Evolutionary conservation across 2,329 filamentous ascomycete genomes (phyloP).

Genomic region (Pseudogymnoascus pannorum): DNA sequence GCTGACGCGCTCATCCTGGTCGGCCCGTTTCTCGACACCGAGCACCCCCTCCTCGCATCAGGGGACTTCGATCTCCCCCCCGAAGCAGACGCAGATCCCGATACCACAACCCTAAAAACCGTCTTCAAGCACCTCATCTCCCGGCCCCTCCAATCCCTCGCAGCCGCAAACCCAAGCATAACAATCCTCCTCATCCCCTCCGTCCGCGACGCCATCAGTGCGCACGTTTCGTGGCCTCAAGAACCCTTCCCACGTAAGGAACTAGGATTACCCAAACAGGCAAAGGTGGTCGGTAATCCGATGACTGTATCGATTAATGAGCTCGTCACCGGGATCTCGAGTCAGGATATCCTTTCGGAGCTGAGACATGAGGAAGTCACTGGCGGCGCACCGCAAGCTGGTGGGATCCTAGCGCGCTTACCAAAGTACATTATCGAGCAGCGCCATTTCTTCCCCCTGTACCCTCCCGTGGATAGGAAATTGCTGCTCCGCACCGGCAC

Average conservation of each 20-base stretch:
- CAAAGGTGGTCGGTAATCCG: slow-evolving; percentile 77
- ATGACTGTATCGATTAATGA: slow-evolving; percentile 88
- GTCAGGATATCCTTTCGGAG: slow-evolving; percentile 78
- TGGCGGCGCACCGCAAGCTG: slow-evolving; percentile 45
- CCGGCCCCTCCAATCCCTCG: slow-evolving; percentile 63
- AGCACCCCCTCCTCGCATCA: slow-evolving; percentile 78
- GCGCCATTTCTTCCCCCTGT: slow-evolving; percentile 83
- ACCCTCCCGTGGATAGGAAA: slow-evolving; percentile 67
- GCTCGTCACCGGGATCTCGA: slow-evolving; percentile 70
- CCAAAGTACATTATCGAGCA: slow-evolving; percentile 79
- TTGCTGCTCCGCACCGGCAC: slow-evolving; percentile 59
- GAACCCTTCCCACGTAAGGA: slow-evolving; percentile 64
- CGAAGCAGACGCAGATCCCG: slow-evolving; percentile 59
- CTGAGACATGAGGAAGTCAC: slow-evolving; percentile 66
- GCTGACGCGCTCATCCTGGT: slow-evolving; percentile 73
- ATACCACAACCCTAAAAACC: slow-evolving; percentile 71
- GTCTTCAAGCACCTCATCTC: slow-evolving; percentile 79
- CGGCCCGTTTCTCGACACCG: slow-evolving; percentile 85
- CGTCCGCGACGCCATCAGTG: slow-evolving; percentile 71
- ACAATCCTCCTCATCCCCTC: slow-evolving; percentile 80
- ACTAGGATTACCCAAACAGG: slow-evolving; percentile 64
- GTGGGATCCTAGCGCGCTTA: slow-evolving; percentile 47
- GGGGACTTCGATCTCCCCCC: slow-evolving; percentile 73
- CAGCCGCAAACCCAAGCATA: slow-evolving; percentile 62
- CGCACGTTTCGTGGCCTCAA: slow-evolving; percentile 82